phyloP scores from a whole-genome alignment of 225 moss, liverwort and hornwort species.

The Sphagnum contortum region DNA sequence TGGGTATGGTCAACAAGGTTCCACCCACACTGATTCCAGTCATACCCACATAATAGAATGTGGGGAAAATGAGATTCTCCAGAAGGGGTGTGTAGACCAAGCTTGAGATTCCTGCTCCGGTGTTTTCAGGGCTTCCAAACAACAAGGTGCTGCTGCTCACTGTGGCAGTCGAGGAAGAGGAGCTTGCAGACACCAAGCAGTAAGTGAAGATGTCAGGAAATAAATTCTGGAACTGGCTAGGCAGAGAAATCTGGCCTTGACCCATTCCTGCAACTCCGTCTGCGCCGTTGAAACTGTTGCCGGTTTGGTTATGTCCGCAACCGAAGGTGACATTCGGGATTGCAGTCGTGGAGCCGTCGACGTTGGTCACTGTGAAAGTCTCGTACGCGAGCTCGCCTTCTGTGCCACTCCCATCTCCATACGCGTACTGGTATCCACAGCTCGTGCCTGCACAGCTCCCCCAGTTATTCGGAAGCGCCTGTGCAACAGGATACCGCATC shows the following conservation, averaged over 20 bases:
- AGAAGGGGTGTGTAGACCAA: no score
- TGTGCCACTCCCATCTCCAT: constrained; percentile 36
- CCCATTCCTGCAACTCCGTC: constrained; percentile 36
- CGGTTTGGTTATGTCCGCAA: constrained; percentile 18
- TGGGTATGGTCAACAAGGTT: constrained; percentile 18
- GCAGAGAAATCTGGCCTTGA: constrained; percentile 26
- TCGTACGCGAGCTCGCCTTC: constrained; percentile 22
- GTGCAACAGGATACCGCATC: no score
- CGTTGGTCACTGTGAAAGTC: constrained; percentile 13
- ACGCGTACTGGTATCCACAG: constrained; percentile 23
- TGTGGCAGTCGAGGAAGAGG: no score
- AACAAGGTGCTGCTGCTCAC: no score
- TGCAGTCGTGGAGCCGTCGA: constrained; percentile 1
- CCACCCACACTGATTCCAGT: constrained; percentile 29
- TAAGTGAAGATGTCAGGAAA: constrained; percentile 30
- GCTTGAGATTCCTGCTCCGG: no score
- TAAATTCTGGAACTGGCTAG: constrained; percentile 16
- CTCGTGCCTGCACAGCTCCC: background rate
- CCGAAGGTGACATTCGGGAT: constrained; percentile 27
- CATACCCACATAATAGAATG: constrained; percentile 42
- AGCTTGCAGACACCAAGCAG: constrained; percentile 14
- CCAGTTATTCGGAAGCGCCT: no score
- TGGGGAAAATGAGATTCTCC: constrained; percentile 1
- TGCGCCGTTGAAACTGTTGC: constrained; percentile 15
- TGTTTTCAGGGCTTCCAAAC: no score